Conservation (phyloP, 2,329 filamentous ascomycete species). For the Pseudogymnoascus sp. region DNA sequence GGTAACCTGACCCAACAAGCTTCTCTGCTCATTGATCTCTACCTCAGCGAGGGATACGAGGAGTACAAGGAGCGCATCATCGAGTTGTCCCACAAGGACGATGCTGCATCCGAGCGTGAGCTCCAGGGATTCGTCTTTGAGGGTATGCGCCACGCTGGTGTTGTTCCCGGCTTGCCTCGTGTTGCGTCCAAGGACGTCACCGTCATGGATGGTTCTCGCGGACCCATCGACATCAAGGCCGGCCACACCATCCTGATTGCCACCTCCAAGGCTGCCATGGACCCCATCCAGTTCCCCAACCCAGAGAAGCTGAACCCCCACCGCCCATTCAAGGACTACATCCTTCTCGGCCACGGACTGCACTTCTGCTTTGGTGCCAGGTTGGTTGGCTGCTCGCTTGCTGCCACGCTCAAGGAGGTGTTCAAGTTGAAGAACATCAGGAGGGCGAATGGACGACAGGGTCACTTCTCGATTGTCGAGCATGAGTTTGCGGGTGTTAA, state of each 20-base stretch:
- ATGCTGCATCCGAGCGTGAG: constrained; percentile 35
- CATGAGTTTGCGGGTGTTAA: constrained; percentile 39
- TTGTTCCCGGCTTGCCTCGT: constrained; percentile 44
- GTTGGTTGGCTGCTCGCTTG: constrained; percentile 32
- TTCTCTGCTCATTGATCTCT: constrained; percentile 44
- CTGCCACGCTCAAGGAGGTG: constrained; percentile 36
- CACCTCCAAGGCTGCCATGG: constrained; percentile 36
- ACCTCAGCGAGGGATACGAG: constrained; percentile 41
- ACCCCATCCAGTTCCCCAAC: constrained; percentile 33
- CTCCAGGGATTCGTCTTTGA: constrained; percentile 46
- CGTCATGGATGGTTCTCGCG: constrained; percentile 38
- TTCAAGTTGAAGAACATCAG: constrained; percentile 38
- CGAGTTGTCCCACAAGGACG: constrained; percentile 38
- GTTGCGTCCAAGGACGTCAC: constrained; percentile 37
- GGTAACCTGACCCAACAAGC: constrained; percentile 46
- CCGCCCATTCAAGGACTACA: constrained; percentile 33
- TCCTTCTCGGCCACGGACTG: constrained; percentile 33
- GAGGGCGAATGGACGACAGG: constrained; percentile 30
- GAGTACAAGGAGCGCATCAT: constrained; percentile 43
- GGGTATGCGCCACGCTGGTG: constrained; percentile 45
- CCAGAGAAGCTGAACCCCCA: constrained; percentile 36
- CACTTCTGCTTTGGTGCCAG: constrained; percentile 35
- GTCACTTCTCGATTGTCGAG: constrained; percentile 36
- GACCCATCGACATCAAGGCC: constrained; percentile 37
- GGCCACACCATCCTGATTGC: constrained; percentile 36